Conservation (phyloP, 768 basidiomycete genomes). For the Amanita pallidorosea region DNA sequence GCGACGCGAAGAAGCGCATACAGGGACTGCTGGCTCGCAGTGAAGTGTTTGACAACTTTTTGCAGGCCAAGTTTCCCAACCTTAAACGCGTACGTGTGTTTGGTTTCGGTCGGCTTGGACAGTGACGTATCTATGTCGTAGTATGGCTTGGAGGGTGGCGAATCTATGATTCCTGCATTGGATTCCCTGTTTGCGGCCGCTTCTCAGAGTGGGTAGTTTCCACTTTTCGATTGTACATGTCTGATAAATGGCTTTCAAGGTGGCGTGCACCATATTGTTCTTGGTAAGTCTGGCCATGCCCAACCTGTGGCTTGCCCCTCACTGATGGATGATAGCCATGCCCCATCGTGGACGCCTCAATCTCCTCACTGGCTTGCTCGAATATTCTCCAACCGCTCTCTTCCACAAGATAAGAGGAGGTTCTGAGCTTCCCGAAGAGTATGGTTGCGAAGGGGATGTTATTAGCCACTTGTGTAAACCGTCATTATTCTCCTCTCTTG, state of each 20-base stretch:
- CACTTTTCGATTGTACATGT: background rate
- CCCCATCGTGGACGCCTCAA: slow-evolving; percentile 85
- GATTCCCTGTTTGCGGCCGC: slow-evolving; percentile 66
- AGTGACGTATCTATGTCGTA: slow-evolving; percentile 19
- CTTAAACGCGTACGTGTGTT: slow-evolving; percentile 46
- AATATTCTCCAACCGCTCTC: slow-evolving; percentile 53
- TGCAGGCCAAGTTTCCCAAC: slow-evolving; percentile 85
- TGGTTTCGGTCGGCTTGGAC: background rate
- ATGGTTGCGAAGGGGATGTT: slow-evolving; percentile 73
- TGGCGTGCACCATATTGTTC: slow-evolving; percentile 54
- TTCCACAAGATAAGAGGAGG: slow-evolving; percentile 87
- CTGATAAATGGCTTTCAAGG: background rate
- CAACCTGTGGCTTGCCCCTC: background rate
- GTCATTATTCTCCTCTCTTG: background rate
- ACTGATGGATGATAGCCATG: slow-evolving; percentile 38
- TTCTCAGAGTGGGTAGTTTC: slow-evolving; percentile 31
- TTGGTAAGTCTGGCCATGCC: slow-evolving; percentile 27
- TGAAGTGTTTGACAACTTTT: slow-evolving; percentile 77
- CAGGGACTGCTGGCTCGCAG: slow-evolving; percentile 62
- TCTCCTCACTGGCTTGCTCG: slow-evolving; percentile 67
- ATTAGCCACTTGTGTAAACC: slow-evolving; percentile 66
- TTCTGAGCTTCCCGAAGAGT: slow-evolving; percentile 53
- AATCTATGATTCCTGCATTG: slow-evolving; percentile 87
- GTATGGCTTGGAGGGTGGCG: slow-evolving; percentile 86
- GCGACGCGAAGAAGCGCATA: slow-evolving; percentile 40